Evolutionary conservation across 129 eudicot species (phyloP).

Genomic region (Silybum marianum): DNA sequence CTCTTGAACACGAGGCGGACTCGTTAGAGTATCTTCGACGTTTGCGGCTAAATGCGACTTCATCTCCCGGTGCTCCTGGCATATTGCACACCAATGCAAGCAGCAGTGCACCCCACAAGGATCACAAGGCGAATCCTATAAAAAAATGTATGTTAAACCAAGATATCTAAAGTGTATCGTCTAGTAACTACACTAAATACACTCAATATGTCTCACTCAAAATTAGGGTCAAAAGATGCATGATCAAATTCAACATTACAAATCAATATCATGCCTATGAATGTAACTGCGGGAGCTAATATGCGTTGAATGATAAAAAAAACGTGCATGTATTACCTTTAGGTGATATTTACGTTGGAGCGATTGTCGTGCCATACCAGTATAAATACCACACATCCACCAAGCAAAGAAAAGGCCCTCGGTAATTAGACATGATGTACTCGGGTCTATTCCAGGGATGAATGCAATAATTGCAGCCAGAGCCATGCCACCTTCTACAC

Average conservation of each 20-base stretch:
- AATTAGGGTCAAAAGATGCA: neutral
- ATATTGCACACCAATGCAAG: constrained; percentile 87
- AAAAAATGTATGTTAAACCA: neutral
- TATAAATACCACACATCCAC: constrained; percentile 93
- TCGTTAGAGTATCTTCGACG: constrained; percentile 25
- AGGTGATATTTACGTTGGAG: constrained; percentile 83
- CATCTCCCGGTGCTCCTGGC: constrained; percentile 91
- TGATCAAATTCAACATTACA: neutral
- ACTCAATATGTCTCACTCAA: neutral
- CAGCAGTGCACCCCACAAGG: constrained; percentile 87
- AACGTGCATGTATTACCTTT: constrained; percentile 39
- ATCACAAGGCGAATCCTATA: constrained; percentile 84
- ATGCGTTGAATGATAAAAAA: neutral
- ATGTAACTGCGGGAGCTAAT: neutral
- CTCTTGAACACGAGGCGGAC: constrained; percentile 72
- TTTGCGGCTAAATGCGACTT: constrained; percentile 50
- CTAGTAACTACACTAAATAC: too few relatives aligned
- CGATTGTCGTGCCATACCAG: constrained; percentile 73
- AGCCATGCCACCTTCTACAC: constrained; percentile 82
- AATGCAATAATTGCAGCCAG: constrained; percentile 59
- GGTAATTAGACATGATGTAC: constrained; percentile 57
- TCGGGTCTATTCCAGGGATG: constrained; percentile 65
- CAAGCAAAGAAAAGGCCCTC: constrained; percentile 83
- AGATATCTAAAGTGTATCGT: neutral
- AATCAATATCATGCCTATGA: neutral